Percentiles rank a stretch among this genome's conserved stretches.
Conservation (phyloP, 2,329 filamentous ascomycete genomes). For the Aureobasidium sp. region DNA sequence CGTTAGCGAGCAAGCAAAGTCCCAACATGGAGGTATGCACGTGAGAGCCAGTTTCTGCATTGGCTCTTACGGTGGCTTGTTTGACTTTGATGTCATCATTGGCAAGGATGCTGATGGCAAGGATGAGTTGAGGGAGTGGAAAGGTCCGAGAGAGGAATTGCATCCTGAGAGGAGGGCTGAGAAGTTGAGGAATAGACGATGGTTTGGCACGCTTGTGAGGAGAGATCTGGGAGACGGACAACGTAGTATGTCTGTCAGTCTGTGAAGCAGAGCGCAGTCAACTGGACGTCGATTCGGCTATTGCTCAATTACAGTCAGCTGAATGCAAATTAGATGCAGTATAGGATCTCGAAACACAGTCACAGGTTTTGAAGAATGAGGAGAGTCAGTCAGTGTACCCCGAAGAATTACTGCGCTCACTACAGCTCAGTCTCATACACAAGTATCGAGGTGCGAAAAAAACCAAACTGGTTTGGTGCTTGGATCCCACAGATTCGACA, state of each 20-base stretch:
- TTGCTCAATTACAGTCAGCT: too few relatives aligned
- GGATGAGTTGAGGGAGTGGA: conserved; percentile 33
- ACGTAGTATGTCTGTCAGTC: not conserved
- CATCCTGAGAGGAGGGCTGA: conserved; percentile 33
- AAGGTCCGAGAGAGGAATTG: conserved; percentile 37
- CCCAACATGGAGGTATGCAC: conserved; percentile 32
- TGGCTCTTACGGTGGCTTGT: conserved; percentile 33
- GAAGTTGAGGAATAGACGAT: conserved; percentile 36
- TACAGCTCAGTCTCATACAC: too few relatives aligned
- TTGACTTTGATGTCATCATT: conserved; percentile 38
- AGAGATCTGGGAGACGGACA: not conserved
- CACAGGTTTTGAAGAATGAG: too few relatives aligned
- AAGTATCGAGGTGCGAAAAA: too few relatives aligned
- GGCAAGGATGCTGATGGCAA: conserved; percentile 25
- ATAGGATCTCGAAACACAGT: too few relatives aligned
- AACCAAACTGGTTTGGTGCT: too few relatives aligned
- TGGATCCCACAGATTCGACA: too few relatives aligned
- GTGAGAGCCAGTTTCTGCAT: conserved; percentile 40
- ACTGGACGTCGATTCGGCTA: not conserved
- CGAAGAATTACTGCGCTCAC: too few relatives aligned
- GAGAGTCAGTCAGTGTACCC: too few relatives aligned
- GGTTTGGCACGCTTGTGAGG: conserved; percentile 28
- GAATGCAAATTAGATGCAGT: too few relatives aligned
- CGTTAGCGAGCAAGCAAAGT: conserved; percentile 34
- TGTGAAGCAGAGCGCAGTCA: not conserved